Evolutionary conservation across 495 filamentous ascomycete species (phyloP), one percentile per base, ranked within the genome.

Genomic region (Penicillium ochrochloron): DNA sequence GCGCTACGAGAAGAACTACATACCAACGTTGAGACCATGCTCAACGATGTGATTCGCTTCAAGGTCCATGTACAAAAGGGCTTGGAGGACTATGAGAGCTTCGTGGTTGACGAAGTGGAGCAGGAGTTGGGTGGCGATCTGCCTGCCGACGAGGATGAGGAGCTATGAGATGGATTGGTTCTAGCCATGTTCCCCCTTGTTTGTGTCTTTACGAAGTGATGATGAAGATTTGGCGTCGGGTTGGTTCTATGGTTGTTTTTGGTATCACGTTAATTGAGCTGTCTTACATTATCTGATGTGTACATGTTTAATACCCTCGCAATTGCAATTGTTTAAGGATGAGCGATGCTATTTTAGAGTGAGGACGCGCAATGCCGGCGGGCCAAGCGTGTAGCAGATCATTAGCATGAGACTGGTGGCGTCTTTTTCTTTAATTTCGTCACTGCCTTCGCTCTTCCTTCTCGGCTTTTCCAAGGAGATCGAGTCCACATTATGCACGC

Each of bases 11-110:
- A 99, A 76, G 93, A 97, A 72, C 81, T 99, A 17, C 95, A 99
- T 71, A 96, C 93, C 14, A 95, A 97, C 74, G 91, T 97, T 62
- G 96, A 97, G 80, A 90, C 89, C 65, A 94, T 97, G 87, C 78
- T 99, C 66, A 96, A 97, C 78, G 94, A 97, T 70, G 89, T 98
- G 73, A 96, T 97, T 81, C 93, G 93, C 67, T 99, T 99, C 88
- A 99, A 99, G 80, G 89, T 98, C 60, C 95, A 97, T 73, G 84
- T 99, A 51, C 95, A 98, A 75, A 92, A 92, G 76, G 88, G 86
- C 59, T 79, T 99, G 39, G 93, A 97, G 75, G 91, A 93, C 70
- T 97, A 96, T 74, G 94, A 97, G 76, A 88, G 85, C 55, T 96
- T 97, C 72, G 92, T 95, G 4, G 90, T 91, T 21, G 90, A 94